phyloP scores from a whole-genome alignment of 768 basidiomycete genomes.

The Tricholoma furcatifolium region DNA sequence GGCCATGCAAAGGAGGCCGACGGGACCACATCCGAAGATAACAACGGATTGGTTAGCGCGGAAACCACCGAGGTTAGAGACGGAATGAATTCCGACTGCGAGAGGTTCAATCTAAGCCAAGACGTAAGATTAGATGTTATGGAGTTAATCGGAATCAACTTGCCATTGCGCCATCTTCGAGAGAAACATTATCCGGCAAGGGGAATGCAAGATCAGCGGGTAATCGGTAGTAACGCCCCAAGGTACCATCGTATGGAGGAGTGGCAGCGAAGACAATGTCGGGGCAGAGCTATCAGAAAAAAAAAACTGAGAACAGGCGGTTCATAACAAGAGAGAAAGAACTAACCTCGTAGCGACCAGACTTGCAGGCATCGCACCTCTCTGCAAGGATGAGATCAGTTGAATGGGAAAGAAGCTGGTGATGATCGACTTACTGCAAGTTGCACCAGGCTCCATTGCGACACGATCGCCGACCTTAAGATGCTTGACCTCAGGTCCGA shows the following conservation, averaged over 20 bases:
- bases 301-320: not conserved
- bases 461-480: slow-evolving; percentile 85
- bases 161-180: slow-evolving; percentile 96
- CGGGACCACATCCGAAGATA: slow-evolving; percentile 87
- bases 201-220: slow-evolving; percentile 83
- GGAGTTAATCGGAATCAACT: slow-evolving; percentile 10
- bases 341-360: slow-evolving; percentile 77
- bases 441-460: slow-evolving; percentile 88
- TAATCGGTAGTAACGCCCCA: slow-evolving; percentile 81
- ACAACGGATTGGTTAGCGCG: slow-evolving; percentile 73
- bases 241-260: slow-evolving; percentile 90
- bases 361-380: slow-evolving; percentile 80
- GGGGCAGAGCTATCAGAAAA: slow-evolving; percentile 64
- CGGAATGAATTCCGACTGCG: slow-evolving; percentile 88
- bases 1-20: slow-evolving; percentile 89
- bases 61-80: slow-evolving; percentile 73
- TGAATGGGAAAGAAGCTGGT: slow-evolving; percentile 2
- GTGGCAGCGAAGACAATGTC: slow-evolving; percentile 90
- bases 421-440: slow-evolving; percentile 53
- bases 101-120: slow-evolving; percentile 82
- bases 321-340: not conserved
- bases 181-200: slow-evolving; percentile 78
- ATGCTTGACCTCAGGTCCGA: slow-evolving; percentile 73
- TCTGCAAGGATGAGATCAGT: slow-evolving; percentile 26
- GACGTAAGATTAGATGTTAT: slow-evolving; percentile 1